These are phyloP conservation scores for Verticillium klebahnii DNA, from an alignment of 2,329 filamentous ascomycete species.

Conservation along the genomic window DNA sequence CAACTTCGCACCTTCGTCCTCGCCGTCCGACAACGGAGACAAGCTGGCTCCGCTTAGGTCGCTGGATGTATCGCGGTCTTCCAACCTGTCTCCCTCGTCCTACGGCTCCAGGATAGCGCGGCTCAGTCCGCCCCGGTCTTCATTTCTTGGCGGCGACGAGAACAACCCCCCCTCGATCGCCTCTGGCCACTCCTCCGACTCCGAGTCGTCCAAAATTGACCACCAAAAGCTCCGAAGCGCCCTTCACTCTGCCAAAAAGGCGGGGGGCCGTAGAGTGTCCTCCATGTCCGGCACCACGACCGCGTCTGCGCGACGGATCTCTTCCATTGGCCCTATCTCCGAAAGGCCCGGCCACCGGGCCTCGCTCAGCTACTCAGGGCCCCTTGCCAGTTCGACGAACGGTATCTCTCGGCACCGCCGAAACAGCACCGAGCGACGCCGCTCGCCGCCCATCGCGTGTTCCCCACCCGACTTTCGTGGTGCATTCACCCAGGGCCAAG, in stretches of 20 bases:
- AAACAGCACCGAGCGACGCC: conserved; percentile 43
- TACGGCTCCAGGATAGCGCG: conserved; percentile 24
- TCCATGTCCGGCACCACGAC: conserved; percentile 32
- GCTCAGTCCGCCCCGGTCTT: conserved; percentile 22
- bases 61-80: conserved; percentile 44
- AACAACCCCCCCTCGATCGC: conserved; percentile 44
- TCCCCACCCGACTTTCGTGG: conserved; percentile 36
- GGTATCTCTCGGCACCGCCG: conserved; percentile 52
- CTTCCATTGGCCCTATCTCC: conserved; percentile 23
- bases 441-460: conserved; percentile 49
- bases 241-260: conserved; percentile 46
- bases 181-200: conserved; percentile 38
- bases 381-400: conserved; percentile 45
- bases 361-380: conserved; percentile 32
- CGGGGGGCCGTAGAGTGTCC: conserved; percentile 36
- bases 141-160: conserved; percentile 44
- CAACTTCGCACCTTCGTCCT: conserved; percentile 42
- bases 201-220: conserved; percentile 47
- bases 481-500: conserved; percentile 49
- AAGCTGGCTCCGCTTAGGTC: conserved; percentile 41
- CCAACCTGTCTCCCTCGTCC: conserved; percentile 43
- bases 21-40: conserved; percentile 41
- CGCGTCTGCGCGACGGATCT: conserved; percentile 35
- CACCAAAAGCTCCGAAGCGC: conserved; percentile 50
- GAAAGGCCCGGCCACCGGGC: conserved; percentile 6